Base-by-base conservation (phyloP, 1,139 yeast species). In the Saccharomyces pastorianus region DNA sequence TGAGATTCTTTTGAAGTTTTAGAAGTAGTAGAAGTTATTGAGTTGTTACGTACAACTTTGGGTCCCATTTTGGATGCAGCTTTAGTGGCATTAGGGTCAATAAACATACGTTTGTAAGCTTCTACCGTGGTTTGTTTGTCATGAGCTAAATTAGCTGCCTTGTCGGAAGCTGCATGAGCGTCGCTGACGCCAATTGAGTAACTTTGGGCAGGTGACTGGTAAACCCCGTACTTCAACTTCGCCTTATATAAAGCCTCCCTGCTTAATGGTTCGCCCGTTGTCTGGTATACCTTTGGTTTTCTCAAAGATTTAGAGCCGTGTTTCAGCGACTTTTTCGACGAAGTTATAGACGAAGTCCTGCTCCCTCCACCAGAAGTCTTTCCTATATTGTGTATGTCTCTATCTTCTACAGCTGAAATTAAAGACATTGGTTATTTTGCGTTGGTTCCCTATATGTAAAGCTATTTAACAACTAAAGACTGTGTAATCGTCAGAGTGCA, bases 61-160 rank as follows among this genome's bases (percentile, higher is more conserved):
- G 38, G 17, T 14, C 38, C 38, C 38, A 32, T 14, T 32, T 32
- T 32, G 17, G 38, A 32, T 14, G 71, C 71, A 31, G 70, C 67
- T 14, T 56, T 56, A 26, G 67, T 63, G 4, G 71, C 72, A 54
- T 63, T 59, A 17, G 70, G 65, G 49, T 66, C 76, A 28, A 88
- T 85, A 54, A 82, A 74, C 26, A 78, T 73, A 59, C 91, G 74
- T 67, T 81, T 83, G 68, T 85, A 85, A 13, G 89, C 83, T 58
- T 78, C 80, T 51, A 85, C 81, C 1, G 83, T 76, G 54, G 83
- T 74, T 68, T 83, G 87, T 11, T 86, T 73, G 6, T 83, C 78
- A 4, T 87, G 81, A 2, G 95, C 95, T 59, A 84, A 73, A 53
- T 84, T 73, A 0, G 93, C 93, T 49, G 95, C 95, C 3, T 87